phyloP scores from a whole-genome alignment of 2,329 filamentous ascomycete species.

The Stagonosporopsis tanaceti region DNA sequence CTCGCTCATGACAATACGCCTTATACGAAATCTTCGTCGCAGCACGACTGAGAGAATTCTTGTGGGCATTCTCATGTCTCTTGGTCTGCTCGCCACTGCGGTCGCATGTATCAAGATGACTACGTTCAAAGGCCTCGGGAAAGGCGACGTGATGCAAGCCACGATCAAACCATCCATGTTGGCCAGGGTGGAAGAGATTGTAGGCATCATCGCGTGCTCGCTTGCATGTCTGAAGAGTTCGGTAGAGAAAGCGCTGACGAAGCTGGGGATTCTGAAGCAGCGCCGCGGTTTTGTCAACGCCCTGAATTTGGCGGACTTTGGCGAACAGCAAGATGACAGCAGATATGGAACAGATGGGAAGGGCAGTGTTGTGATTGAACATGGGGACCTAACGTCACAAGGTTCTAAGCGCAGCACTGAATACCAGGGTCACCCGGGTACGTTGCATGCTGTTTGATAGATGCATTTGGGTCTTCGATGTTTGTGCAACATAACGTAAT shows the following conservation, averaged over 20 bases:
- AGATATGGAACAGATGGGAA: slow-evolving; percentile 19
- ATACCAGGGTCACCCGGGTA: not conserved
- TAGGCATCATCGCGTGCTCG: slow-evolving; percentile 40
- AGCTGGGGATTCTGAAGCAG: slow-evolving; percentile 29
- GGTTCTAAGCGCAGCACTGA: not conserved
- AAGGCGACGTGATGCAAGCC: slow-evolving; percentile 37
- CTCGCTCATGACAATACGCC: slow-evolving; percentile 35
- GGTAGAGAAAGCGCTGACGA: slow-evolving; percentile 29
- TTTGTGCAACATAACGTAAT: slow-evolving; percentile 4
- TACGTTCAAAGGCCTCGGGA: slow-evolving; percentile 30
- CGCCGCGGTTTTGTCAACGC: slow-evolving; percentile 33
- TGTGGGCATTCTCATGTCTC: slow-evolving; percentile 33
- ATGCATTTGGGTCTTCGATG: not conserved
- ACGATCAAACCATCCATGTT: slow-evolving; percentile 35
- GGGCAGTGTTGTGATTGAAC: slow-evolving; percentile 17
- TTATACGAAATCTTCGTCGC: slow-evolving; percentile 33
- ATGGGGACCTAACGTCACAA: not conserved
- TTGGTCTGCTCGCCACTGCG: slow-evolving; percentile 35
- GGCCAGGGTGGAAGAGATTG: slow-evolving; percentile 38
- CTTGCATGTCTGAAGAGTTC: slow-evolving; percentile 36
- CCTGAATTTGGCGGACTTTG: slow-evolving; percentile 14
- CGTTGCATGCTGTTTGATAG: not conserved
- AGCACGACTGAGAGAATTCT: slow-evolving; percentile 34
- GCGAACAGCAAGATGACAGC: slow-evolving; percentile 17
- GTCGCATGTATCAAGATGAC: slow-evolving; percentile 36